Base-by-base conservation (phyloP, 2,329 filamentous ascomycete species). In the Botrytis aclada region DNA sequence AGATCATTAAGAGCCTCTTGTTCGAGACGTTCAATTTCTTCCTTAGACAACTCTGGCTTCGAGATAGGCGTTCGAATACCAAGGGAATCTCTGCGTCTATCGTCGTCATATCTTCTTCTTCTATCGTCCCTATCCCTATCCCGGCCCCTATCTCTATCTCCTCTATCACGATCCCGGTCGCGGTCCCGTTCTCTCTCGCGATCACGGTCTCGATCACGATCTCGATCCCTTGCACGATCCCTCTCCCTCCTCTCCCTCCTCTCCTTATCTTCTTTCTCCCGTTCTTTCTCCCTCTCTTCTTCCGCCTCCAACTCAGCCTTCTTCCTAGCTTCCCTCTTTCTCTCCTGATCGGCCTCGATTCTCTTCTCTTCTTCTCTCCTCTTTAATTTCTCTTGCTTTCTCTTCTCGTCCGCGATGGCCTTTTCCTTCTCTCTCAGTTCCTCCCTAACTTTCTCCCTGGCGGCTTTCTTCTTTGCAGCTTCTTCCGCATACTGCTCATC, bases 401-500 rank as follows among this genome's bases (percentile, higher is more conserved):
- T 84, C 78, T 89, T 89, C 80, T 90, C 88, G 78, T 88, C 89
- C 72, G 90, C 86, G 47, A 88, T 87, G 67, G 86, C 85, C 70
- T 81, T 79, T 75, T 91, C 88, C 76, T 88, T 87, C 62, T 85
- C 85, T 70, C 87, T 84, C 29, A 90, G 83, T 76, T 90, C 88
- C 64, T 90, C 87, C 71, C 89, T 86, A 16, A 89, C 84, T 47
- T 86, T 86, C 74, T 90, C 88, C 18, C 92, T 88, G 71, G 90
- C 88, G 14, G 86, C 84, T 47, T 87, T 84, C 67, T 89, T 88
- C 10, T 83, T 84, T 16, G 88, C 86, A 2, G 90, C 90, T 74
- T 93, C 92, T 64, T 86, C 86, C 1, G 88, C 89, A 80, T 94
- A 95, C 66, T 92, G 89, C 72, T 90, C 88, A 77, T 95, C 92